Conservation (phyloP, 371 early-diverging fungal species). For the Mortierella sp. region DNA sequence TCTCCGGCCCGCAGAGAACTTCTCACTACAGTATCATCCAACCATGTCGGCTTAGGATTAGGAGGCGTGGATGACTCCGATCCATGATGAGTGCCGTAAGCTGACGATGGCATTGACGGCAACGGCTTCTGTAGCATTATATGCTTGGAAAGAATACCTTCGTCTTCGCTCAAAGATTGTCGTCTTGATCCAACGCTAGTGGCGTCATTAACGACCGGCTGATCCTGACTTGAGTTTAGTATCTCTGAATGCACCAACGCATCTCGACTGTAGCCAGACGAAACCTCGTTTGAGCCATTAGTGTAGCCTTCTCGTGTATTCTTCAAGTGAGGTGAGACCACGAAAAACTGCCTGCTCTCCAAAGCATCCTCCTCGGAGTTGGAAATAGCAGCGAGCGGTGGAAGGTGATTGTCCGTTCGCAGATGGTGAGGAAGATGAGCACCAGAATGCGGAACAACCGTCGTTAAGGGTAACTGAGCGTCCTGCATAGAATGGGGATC, state of each 20-base stretch:
- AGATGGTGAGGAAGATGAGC: neutral
- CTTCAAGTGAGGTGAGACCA: too few species aligned
- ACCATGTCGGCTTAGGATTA: neutral
- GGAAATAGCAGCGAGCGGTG: too few species aligned
- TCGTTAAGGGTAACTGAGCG: neutral
- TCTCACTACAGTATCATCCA: neutral
- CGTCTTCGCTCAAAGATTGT: neutral
- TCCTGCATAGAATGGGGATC: neutral
- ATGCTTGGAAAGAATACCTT: neutral
- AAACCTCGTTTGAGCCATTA: too few species aligned
- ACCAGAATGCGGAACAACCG: neutral
- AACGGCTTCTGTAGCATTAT: neutral
- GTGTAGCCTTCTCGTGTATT: too few species aligned
- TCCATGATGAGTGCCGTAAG: neutral
- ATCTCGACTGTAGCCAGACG: neutral
- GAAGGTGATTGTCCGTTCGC: too few species aligned
- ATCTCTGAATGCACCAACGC: neutral
- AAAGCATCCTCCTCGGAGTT: too few species aligned
- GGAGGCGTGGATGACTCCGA: neutral
- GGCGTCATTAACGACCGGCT: neutral
- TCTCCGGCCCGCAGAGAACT: slow-evolving; percentile 18
- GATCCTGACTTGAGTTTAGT: neutral
- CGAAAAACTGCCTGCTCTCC: too few species aligned
- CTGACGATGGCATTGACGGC: neutral
- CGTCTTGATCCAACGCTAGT: neutral